Conservation (phyloP, 169 alveolate genomes). For the Condylostoma magnum region DNA sequence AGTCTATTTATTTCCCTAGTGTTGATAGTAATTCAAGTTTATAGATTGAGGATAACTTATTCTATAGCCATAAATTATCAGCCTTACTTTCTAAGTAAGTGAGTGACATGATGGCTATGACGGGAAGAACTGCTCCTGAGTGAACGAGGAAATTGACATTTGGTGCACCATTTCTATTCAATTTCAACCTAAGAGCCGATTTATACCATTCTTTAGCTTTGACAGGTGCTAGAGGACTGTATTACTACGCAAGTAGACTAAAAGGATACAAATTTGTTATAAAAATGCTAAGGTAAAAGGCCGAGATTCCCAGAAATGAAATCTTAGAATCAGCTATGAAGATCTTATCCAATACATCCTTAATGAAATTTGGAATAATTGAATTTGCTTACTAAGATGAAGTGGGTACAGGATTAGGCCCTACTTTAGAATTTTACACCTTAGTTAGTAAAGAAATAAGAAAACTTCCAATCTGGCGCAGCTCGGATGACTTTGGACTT, state of each 20-base stretch:
- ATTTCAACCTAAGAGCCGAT: constrained; percentile 36
- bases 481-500: constrained; percentile 11
- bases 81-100: constrained; percentile 27
- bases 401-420: constrained; percentile 79
- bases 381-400: constrained; percentile 68
- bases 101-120: constrained; percentile 29
- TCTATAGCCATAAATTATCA: neutral
- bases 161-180: constrained; percentile 40
- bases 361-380: constrained; percentile 52
- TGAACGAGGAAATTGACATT: constrained; percentile 27
- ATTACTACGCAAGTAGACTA: constrained; percentile 44
- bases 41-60: neutral
- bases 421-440: constrained; percentile 70
- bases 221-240: constrained; percentile 28
- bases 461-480: constrained; percentile 15
- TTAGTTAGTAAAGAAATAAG: constrained; percentile 47
- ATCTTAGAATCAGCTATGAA: constrained; percentile 48
- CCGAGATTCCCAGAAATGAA: constrained; percentile 43
- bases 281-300: constrained; percentile 40
- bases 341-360: constrained; percentile 27
- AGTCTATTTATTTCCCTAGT: neutral
- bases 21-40: neutral
- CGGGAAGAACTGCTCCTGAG: neutral
- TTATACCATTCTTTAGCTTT: constrained; percentile 30
- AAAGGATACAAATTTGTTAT: neutral